Evolutionary conservation across 163 green algal species (phyloP).

Genomic region (Smithsoniella earleae): DNA sequence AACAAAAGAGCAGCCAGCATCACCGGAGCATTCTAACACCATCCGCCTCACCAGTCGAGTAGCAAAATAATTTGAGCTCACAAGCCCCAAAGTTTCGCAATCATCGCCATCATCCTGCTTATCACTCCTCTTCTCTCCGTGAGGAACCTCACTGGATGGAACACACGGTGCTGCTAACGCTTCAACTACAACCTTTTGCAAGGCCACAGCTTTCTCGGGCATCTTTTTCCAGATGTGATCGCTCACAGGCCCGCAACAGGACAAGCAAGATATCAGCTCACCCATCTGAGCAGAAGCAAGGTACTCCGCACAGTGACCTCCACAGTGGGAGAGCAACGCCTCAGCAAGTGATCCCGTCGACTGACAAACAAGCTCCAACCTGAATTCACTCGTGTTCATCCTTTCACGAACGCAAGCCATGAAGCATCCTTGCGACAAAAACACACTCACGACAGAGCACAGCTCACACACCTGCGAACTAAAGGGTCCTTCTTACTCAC

Average conservation of each 20-base stretch:
- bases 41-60: constrained; percentile 47
- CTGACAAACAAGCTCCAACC: too few species aligned
- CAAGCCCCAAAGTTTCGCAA: neutral
- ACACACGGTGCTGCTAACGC: too few species aligned
- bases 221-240: too few species aligned
- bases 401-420: too few species aligned
- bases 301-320: neutral
- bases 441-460: neutral
- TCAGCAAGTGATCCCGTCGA: too few species aligned
- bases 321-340: too few species aligned
- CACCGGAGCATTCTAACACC: constrained; percentile 37
- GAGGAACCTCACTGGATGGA: neutral
- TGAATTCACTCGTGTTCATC: too few species aligned
- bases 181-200: neutral
- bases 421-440: neutral
- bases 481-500: constrained; percentile 14
- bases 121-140: neutral
- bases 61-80: constrained; percentile 35
- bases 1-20: constrained; percentile 33
- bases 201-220: too few species aligned
- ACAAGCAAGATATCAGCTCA: too few species aligned
- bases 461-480: neutral
- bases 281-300: too few species aligned
- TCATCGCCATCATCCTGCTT: neutral
- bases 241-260: too few species aligned